Conservation (phyloP, 345 rosid genomes). For the Pseudoturritis turrita region DNA sequence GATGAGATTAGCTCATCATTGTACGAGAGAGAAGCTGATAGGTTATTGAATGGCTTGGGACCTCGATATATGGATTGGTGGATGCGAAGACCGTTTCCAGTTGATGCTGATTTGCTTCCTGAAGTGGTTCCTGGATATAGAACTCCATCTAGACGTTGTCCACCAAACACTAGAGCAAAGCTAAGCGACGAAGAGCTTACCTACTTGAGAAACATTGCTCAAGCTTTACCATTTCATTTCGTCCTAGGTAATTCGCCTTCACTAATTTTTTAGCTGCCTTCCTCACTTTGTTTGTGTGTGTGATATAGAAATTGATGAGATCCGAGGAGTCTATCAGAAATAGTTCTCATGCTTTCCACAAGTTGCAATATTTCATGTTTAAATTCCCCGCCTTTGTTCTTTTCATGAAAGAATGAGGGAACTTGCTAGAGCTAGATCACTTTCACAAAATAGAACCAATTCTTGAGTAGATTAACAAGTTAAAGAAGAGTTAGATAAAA, state of each 20-base stretch:
- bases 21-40: slow-evolving; percentile 79
- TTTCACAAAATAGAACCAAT: background rate
- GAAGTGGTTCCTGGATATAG: slow-evolving; percentile 59
- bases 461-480: background rate
- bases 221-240: slow-evolving; percentile 70
- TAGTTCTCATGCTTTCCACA: too few species aligned
- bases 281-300: background rate
- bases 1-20: slow-evolving; percentile 42
- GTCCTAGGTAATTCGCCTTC: slow-evolving; percentile 54
- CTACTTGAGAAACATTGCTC: slow-evolving; percentile 70
- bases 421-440: background rate
- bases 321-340: too few species aligned
- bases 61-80: slow-evolving; percentile 92
- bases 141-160: slow-evolving; percentile 63
- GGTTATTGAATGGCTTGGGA: slow-evolving; percentile 78
- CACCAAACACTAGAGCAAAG: slow-evolving; percentile 49
- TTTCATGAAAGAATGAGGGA: background rate
- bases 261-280: background rate
- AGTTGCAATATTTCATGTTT: too few species aligned
- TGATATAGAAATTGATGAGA: background rate
- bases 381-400: too few species aligned
- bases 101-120: slow-evolving; percentile 83
- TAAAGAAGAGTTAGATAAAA: background rate
- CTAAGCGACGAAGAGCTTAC: slow-evolving; percentile 60
- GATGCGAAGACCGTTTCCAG: slow-evolving; percentile 87